These are phyloP conservation scores for Nakaseomyces glabratus DNA, from an alignment of 1,139 yeast species.

Conservation along the genomic window DNA sequence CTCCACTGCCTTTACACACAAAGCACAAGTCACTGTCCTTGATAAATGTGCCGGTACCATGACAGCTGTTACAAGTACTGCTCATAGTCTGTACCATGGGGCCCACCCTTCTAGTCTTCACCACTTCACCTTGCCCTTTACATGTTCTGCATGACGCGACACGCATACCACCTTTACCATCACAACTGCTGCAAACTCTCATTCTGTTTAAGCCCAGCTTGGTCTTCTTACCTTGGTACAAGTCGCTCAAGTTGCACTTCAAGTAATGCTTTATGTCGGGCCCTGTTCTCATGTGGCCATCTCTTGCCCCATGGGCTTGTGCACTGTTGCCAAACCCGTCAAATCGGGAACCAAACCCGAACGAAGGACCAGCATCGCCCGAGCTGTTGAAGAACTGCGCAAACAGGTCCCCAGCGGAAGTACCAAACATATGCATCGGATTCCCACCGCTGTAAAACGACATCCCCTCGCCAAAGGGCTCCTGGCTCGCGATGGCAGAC, in stretches of 20 bases:
- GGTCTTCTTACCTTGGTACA: conserved; percentile 41
- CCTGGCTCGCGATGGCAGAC: conserved; percentile 15
- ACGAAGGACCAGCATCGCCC: conserved; percentile 3
- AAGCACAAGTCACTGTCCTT: conserved; percentile 33
- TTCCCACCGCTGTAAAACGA: not conserved
- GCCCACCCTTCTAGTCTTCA: conserved; percentile 21
- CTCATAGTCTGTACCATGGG: conserved; percentile 27
- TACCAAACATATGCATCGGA: conserved; percentile 4
- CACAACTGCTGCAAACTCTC: conserved; percentile 36
- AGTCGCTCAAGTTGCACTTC: conserved; percentile 38
- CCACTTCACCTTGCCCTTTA: conserved; percentile 28
- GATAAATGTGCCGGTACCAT: conserved; percentile 34
- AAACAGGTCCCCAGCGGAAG: conserved; percentile 32
- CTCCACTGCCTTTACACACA: conserved; percentile 36
- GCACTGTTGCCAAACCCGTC: not conserved
- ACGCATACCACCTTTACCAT: conserved; percentile 38
- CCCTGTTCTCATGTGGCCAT: conserved; percentile 23
- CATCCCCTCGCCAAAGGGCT: too few relatives aligned
- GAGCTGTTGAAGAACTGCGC: conserved; percentile 28
- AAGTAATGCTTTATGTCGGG: conserved; percentile 41
- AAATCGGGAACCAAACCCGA: conserved; percentile 5
- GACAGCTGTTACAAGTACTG: conserved; percentile 34
- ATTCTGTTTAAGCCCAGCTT: conserved; percentile 40
- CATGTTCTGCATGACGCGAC: conserved; percentile 33
- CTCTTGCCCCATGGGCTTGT: not conserved